Percentiles rank a stretch among this genome's conserved stretches.
These are phyloP conservation scores for Pyropia haitanensis DNA, from an alignment of 23 red algal species.

Conservation along the genomic window DNA sequence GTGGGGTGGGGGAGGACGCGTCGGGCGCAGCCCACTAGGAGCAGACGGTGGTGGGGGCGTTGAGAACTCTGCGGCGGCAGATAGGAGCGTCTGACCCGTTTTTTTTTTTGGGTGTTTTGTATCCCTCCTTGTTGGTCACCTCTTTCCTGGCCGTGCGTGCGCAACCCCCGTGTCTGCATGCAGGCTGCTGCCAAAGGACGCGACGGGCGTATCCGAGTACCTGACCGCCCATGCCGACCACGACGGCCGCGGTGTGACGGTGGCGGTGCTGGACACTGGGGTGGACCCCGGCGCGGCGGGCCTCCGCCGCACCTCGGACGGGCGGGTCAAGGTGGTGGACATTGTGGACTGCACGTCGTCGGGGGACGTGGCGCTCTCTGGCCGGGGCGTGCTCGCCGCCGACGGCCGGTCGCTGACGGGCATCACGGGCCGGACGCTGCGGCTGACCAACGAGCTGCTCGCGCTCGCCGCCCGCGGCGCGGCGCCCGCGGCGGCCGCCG, in stretches of 20 bases:
- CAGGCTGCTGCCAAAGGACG: constrained; percentile 38
- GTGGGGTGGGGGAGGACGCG: too few species aligned
- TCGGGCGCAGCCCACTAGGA: too few species aligned
- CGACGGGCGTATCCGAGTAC: constrained; percentile 27
- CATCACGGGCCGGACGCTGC: constrained; percentile 36
- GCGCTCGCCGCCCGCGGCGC: constrained; percentile 1
- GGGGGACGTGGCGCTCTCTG: constrained; percentile 49
- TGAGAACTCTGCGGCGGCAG: too few species aligned
- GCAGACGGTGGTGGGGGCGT: too few species aligned
- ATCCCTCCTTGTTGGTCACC: too few species aligned
- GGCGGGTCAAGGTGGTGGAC: constrained; percentile 45
- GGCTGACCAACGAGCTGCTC: constrained; percentile 10
- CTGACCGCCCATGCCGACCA: constrained; percentile 6
- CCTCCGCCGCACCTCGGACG: constrained; percentile 18
- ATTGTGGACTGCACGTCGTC: constrained; percentile 59
- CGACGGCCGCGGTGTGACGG: constrained; percentile 42
- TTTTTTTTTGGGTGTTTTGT: too few species aligned
- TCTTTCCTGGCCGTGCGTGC: neutral
- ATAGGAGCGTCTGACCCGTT: too few species aligned
- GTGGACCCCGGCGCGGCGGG: constrained; percentile 67
- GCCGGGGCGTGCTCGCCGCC: neutral
- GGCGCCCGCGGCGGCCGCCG: too few species aligned
- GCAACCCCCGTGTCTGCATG: neutral
- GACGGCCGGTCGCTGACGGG: constrained; percentile 18
- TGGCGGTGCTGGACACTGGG: constrained; percentile 62